Conservation (phyloP, 257 asterid species). For the Solanum chilense region DNA sequence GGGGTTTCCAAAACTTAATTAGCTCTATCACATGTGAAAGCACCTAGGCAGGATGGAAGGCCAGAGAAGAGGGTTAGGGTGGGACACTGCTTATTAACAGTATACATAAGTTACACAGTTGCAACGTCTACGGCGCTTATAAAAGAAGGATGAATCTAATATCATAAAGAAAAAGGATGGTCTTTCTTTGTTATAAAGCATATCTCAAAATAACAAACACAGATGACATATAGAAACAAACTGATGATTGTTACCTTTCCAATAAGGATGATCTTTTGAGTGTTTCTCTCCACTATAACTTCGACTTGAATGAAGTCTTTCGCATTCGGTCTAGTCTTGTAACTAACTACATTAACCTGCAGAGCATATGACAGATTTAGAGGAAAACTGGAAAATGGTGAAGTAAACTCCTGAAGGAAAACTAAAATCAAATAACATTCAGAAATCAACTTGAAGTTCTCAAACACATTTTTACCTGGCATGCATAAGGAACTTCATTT, state of each 20-base stretch:
- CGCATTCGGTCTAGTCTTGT: slow-evolving; percentile 75
- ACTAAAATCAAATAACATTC: neutral
- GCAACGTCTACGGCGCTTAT: neutral
- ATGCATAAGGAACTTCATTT: slow-evolving; percentile 95
- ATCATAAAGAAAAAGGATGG: neutral
- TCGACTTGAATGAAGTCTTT: slow-evolving; percentile 95
- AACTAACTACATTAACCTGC: slow-evolving; percentile 77
- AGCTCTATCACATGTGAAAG: neutral
- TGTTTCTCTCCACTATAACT: slow-evolving; percentile 82
- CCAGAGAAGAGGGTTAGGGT: neutral
- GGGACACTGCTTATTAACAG: neutral
- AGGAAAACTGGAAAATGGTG: neutral
- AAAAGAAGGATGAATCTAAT: neutral
- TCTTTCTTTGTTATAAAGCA: neutral
- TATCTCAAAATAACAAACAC: neutral
- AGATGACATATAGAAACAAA: neutral
- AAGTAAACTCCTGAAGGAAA: neutral
- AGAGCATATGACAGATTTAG: neutral
- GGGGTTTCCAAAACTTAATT: neutral
- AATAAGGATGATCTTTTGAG: slow-evolving; percentile 86
- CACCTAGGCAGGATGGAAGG: neutral
- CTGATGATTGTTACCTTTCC: slow-evolving; percentile 51
- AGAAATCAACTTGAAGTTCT: neutral
- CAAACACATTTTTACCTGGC: slow-evolving; percentile 48
- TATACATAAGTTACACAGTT: neutral